Evolutionary conservation across 148 eudicot genomes (phyloP).

Genomic region (Bassia scoparia): DNA sequence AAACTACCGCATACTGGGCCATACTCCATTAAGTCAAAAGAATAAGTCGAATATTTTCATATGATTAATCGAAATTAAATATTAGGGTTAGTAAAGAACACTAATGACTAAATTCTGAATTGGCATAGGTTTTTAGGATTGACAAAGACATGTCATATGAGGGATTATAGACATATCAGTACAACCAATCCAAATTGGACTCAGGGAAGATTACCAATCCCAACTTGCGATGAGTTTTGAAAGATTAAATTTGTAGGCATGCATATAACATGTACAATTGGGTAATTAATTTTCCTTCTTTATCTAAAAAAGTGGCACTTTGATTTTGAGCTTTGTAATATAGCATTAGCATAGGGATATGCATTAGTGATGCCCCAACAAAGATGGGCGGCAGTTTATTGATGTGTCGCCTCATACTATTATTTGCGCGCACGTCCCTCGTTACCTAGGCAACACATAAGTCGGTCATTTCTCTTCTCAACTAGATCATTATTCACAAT

Average conservation of each 20-base stretch:
- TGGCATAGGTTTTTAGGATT: constrained; percentile 16
- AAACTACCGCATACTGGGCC: no score
- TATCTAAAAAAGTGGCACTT: constrained; percentile 13
- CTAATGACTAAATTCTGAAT: constrained; percentile 3
- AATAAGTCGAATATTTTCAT: not conserved
- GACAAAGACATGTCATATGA: constrained; percentile 20
- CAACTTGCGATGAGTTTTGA: constrained; percentile 19
- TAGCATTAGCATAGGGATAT: not conserved
- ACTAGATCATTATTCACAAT: no score
- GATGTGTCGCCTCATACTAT: no score
- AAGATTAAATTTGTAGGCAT: constrained; percentile 3
- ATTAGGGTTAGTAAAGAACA: not conserved
- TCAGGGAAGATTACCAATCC: constrained; percentile 11
- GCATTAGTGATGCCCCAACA: no score
- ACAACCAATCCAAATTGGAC: constrained; percentile 17
- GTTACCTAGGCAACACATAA: no score
- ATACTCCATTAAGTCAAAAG: not conserved
- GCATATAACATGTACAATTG: not conserved
- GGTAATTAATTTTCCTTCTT: no score
- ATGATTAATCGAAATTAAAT: not conserved
- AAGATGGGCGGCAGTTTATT: no score
- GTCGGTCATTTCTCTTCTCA: no score
- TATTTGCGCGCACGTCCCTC: no score
- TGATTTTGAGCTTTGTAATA: constrained; percentile 27
- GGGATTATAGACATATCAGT: not conserved